Evolutionary conservation across 2,329 filamentous ascomycete species (phyloP).

Genomic region (Chalaropsis ovoidea): DNA sequence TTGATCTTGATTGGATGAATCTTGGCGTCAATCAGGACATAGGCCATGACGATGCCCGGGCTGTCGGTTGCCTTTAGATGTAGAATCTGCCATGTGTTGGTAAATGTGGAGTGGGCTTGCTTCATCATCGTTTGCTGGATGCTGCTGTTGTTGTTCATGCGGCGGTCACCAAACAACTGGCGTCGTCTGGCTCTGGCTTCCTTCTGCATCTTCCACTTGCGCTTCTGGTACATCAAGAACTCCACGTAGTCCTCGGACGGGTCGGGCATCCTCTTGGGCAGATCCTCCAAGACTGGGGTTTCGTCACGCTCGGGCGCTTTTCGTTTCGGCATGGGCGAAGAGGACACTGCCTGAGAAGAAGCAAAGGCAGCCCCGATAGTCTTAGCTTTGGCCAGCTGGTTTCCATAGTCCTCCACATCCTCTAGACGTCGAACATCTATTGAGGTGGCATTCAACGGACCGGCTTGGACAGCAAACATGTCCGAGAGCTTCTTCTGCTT

Average conservation of each 20-base stretch:
- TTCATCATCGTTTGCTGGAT: slow-evolving; percentile 71
- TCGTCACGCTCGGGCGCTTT: slow-evolving; percentile 52
- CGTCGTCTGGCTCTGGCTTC: slow-evolving; percentile 74
- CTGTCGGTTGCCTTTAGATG: slow-evolving; percentile 74
- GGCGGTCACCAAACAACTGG: slow-evolving; percentile 85
- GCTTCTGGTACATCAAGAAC: slow-evolving; percentile 89
- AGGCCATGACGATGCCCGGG: slow-evolving; percentile 77
- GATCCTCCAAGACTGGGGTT: slow-evolving; percentile 48
- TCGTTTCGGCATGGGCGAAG: slow-evolving; percentile 50
- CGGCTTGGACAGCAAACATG: slow-evolving; percentile 58
- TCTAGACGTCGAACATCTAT: slow-evolving; percentile 47
- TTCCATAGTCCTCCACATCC: slow-evolving; percentile 75
- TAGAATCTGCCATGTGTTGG: slow-evolving; percentile 88
- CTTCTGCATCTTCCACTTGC: slow-evolving; percentile 98
- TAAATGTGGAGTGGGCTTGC: slow-evolving; percentile 81
- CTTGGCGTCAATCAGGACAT: slow-evolving; percentile 87
- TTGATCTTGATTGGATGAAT: slow-evolving; percentile 80
- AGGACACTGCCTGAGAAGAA: slow-evolving; percentile 41
- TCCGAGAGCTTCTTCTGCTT: slow-evolving; percentile 99
- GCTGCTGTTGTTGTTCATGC: slow-evolving; percentile 42
- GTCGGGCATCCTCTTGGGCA: slow-evolving; percentile 66
- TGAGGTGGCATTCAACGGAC: slow-evolving; percentile 62
- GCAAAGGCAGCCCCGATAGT: slow-evolving; percentile 45
- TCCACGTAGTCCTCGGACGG: slow-evolving; percentile 79
- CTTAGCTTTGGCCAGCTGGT: slow-evolving; percentile 53